These are phyloP conservation scores for Saccharomycopsis fibuligera DNA, from an alignment of 805 yeast genomes.

Conservation along the genomic window DNA sequence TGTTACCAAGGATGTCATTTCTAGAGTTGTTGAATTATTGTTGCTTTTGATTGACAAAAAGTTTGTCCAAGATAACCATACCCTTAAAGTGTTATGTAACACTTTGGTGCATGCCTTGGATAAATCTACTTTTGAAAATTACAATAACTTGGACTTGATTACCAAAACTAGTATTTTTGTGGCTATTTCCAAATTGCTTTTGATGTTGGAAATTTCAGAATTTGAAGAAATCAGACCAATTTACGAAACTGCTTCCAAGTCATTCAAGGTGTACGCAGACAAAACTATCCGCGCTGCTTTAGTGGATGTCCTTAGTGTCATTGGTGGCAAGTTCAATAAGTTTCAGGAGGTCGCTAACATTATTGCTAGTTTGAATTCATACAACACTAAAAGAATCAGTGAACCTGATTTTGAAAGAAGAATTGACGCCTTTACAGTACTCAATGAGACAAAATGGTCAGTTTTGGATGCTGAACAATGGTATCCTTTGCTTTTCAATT, in stretches of 20 bases:
- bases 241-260: constrained; percentile 45
- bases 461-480: constrained; percentile 53
- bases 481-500: constrained; percentile 68
- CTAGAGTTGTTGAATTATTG: constrained; percentile 49
- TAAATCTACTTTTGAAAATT: constrained; percentile 9
- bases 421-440: constrained; percentile 39
- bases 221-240: constrained; percentile 44
- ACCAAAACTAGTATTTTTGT: constrained; percentile 47
- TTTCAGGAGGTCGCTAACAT: constrained; percentile 43
- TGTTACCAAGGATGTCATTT: constrained; percentile 39
- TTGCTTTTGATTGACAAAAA: constrained; percentile 49
- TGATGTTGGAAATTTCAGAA: not conserved
- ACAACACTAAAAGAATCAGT: constrained; percentile 50
- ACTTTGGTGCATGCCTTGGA: constrained; percentile 38
- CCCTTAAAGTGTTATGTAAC: constrained; percentile 51
- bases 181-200: constrained; percentile 29
- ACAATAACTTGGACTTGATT: constrained; percentile 24
- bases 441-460: constrained; percentile 46
- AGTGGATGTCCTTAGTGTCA: constrained; percentile 49
- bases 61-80: constrained; percentile 44
- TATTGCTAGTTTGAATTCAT: constrained; percentile 66
- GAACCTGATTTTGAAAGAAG: constrained; percentile 78
- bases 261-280: constrained; percentile 55
- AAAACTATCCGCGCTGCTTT: constrained; percentile 56
- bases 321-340: constrained; percentile 47